Conservation (phyloP, 345 rosid species). For the Euphorbia peplus region DNA sequence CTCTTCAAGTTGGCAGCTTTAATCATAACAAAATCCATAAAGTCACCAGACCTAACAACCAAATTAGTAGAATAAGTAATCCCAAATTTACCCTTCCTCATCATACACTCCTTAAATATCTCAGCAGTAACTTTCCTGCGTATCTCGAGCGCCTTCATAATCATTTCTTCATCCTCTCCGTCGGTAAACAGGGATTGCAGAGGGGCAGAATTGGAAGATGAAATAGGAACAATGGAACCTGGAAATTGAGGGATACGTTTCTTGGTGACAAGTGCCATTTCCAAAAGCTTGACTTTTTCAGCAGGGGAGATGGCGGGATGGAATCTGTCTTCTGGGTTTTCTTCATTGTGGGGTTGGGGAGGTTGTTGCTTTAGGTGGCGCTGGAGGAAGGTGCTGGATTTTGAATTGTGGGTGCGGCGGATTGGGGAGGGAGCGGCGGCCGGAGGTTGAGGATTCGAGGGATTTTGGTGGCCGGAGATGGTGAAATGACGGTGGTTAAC, state of each 20-base stretch:
- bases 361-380: constrained; percentile 33
- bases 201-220: constrained; percentile 32
- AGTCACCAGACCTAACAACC: constrained; percentile 46
- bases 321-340: constrained; percentile 5
- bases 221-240: constrained; percentile 47
- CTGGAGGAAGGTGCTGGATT: constrained; percentile 38
- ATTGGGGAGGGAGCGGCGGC: constrained; percentile 19
- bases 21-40: constrained; percentile 71
- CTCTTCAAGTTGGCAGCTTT: constrained; percentile 76
- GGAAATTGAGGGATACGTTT: constrained; percentile 69
- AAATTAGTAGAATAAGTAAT: constrained; percentile 76
- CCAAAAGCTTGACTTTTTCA: constrained; percentile 50
- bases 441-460: neutral
- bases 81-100: constrained; percentile 73
- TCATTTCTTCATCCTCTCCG: constrained; percentile 43
- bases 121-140: constrained; percentile 71
- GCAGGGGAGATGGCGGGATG: constrained; percentile 28
- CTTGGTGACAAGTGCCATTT: constrained; percentile 49
- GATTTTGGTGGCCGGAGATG: constrained; percentile 31
- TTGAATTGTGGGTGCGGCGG: constrained; percentile 56
- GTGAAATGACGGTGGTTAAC: constrained; percentile 16
- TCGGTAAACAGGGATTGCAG: constrained; percentile 34
- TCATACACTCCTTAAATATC: constrained; percentile 60
- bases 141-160: constrained; percentile 62
- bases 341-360: constrained; percentile 10